Evolutionary conservation across 2,329 filamentous ascomycete genomes (phyloP).

Genomic region (Fusarium agapanthi): DNA sequence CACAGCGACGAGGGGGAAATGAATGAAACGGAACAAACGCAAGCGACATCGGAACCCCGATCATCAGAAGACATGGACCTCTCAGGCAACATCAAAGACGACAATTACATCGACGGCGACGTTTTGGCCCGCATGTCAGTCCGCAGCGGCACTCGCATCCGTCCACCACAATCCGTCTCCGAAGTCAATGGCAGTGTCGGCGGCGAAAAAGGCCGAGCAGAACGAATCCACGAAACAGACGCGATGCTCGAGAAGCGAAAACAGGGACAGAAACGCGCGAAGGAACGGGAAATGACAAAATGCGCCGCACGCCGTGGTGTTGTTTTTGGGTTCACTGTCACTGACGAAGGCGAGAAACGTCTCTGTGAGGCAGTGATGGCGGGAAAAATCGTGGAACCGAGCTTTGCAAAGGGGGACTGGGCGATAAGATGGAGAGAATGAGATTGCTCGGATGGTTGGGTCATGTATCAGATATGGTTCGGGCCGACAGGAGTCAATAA

Average conservation of each 20-base stretch:
- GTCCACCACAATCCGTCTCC: conserved; percentile 51
- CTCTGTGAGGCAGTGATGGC: conserved; percentile 69
- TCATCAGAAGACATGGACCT: background rate
- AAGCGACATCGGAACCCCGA: background rate
- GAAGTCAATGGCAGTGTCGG: conserved; percentile 65
- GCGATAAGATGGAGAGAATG: conserved; percentile 63
- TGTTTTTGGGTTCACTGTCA: conserved; percentile 59
- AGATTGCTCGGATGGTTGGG: background rate
- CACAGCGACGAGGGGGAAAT: background rate
- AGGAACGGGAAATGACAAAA: conserved; percentile 66
- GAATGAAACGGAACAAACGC: background rate
- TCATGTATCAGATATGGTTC: background rate
- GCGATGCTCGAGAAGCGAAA: conserved; percentile 59
- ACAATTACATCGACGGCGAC: conserved; percentile 52
- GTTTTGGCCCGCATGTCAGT: conserved; percentile 46
- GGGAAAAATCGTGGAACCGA: conserved; percentile 65
- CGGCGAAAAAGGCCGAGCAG: conserved; percentile 63
- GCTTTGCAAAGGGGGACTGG: conserved; percentile 70
- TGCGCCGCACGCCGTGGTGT: conserved; percentile 69
- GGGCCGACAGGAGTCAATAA: background rate
- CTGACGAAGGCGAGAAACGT: conserved; percentile 36
- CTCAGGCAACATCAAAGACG: background rate
- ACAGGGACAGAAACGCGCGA: conserved; percentile 55
- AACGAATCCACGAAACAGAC: conserved; percentile 60
- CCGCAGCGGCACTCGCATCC: conserved; percentile 49